These are phyloP conservation scores for Malus sylvestris DNA, from an alignment of 306 rosid species.

Conservation along the genomic window DNA sequence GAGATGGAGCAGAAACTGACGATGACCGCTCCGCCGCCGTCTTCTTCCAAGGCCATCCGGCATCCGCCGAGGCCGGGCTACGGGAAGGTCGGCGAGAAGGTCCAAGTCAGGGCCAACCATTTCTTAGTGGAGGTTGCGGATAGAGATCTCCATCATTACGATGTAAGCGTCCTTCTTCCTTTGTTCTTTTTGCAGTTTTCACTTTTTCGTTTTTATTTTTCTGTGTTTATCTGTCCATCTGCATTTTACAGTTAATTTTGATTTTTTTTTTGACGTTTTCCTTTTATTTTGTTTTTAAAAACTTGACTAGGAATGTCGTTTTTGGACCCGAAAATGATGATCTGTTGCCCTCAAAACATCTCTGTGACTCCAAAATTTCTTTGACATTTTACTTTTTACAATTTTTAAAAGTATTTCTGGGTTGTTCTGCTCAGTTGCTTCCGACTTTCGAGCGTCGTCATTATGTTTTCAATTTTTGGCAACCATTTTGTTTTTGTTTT, in stretches of 20 bases:
- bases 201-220: neutral
- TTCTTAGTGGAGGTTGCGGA: constrained; percentile 33
- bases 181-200: neutral
- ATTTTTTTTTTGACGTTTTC: neutral
- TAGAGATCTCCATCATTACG: constrained; percentile 43
- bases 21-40: constrained; percentile 21
- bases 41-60: constrained; percentile 32
- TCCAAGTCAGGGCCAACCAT: constrained; percentile 52
- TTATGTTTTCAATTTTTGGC: neutral
- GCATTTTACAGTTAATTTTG: neutral
- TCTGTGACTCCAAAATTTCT: neutral
- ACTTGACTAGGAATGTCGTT: neutral
- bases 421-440: neutral
- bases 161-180: constrained; percentile 23
- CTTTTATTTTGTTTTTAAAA: neutral
- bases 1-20: constrained; percentile 17
- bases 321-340: neutral
- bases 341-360: neutral
- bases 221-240: neutral
- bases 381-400: neutral
- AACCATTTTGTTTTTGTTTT: neutral
- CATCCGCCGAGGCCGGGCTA: constrained; percentile 37
- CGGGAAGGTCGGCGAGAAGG: constrained; percentile 24
- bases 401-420: neutral
- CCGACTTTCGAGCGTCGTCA: neutral